These are phyloP conservation scores for Pseudogymnoascus sp. DNA, from an alignment of 2,329 filamentous ascomycete species.

Conservation along the genomic window DNA sequence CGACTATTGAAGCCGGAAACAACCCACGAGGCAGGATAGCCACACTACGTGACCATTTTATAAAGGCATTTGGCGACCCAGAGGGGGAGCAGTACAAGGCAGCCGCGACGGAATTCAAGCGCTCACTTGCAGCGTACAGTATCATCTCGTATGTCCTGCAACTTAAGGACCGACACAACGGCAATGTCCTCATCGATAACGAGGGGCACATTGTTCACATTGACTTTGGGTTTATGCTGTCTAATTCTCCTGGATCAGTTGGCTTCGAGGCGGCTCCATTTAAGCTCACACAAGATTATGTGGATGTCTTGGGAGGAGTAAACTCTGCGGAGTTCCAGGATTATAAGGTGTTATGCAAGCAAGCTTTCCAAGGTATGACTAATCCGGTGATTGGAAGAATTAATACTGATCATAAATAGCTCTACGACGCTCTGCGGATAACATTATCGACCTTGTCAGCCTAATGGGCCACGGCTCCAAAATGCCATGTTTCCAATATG, in stretches of 20 bases:
- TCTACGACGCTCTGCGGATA: constrained; percentile 69
- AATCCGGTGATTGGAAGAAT: background rate
- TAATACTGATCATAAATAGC: constrained; percentile 40
- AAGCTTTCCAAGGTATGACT: constrained; percentile 69
- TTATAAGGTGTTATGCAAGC: constrained; percentile 74
- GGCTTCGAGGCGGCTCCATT: constrained; percentile 84
- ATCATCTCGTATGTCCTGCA: constrained; percentile 79
- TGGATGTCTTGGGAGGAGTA: constrained; percentile 72
- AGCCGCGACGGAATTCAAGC: constrained; percentile 72
- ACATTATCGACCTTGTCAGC: constrained; percentile 73
- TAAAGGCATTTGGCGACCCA: constrained; percentile 68
- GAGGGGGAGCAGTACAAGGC: constrained; percentile 64
- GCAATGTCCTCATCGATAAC: constrained; percentile 79
- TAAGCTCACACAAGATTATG: constrained; percentile 80
- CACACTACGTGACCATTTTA: constrained; percentile 73
- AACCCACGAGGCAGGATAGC: constrained; percentile 72
- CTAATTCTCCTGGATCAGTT: constrained; percentile 76
- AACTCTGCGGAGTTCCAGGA: constrained; percentile 64
- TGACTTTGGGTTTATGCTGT: constrained; percentile 86
- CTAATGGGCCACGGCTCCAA: constrained; percentile 79
- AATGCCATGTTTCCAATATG: constrained; percentile 77
- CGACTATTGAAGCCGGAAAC: constrained; percentile 63
- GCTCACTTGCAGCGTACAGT: constrained; percentile 78
- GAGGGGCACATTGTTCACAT: constrained; percentile 84
- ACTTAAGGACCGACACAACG: constrained; percentile 80